These are phyloP conservation scores for Primulina tabacum DNA, from an alignment of 257 asterid species.

Conservation along the genomic window DNA sequence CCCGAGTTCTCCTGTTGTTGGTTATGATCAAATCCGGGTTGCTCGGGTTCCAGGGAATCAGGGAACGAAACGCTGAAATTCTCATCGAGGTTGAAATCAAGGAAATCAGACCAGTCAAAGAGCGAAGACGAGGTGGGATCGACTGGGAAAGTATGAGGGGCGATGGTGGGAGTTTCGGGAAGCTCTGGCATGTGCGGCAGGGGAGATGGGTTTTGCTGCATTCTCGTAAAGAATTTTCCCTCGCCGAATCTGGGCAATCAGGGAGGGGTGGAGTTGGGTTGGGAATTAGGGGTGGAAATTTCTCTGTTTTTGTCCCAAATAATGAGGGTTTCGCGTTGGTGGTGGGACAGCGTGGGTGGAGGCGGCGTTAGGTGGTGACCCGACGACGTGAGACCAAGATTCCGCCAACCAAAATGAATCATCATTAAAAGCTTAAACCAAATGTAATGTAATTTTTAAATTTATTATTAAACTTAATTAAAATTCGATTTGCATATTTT, in stretches of 20 bases:
- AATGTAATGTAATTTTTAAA: no score
- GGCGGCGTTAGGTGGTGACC: slow-evolving; percentile 57
- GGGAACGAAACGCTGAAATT: slow-evolving; percentile 32
- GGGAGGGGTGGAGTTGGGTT: slow-evolving; percentile 13
- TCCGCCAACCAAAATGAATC: neutral
- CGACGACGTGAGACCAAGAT: slow-evolving; percentile 25
- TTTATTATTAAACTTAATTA: no score
- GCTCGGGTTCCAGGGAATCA: slow-evolving; percentile 22
- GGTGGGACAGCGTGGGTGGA: slow-evolving; percentile 18
- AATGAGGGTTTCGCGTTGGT: slow-evolving; percentile 31
- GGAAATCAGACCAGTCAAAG: slow-evolving; percentile 72
- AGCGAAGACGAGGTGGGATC: slow-evolving; percentile 48
- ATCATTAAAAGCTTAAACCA: no score
- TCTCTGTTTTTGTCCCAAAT: slow-evolving; percentile 12
- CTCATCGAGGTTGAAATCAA: slow-evolving; percentile 63
- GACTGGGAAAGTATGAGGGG: slow-evolving; percentile 20
- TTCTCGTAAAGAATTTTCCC: slow-evolving; percentile 7
- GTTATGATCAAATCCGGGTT: slow-evolving; percentile 24
- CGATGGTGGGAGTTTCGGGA: slow-evolving; percentile 29
- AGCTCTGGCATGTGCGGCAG: neutral
- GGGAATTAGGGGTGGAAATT: slow-evolving; percentile 23
- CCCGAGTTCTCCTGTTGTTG: slow-evolving; percentile 30
- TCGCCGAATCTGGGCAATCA: neutral
- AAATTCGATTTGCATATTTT: no score
- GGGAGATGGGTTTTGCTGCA: slow-evolving; percentile 29